phyloP scores from a whole-genome alignment of 2,329 filamentous ascomycete species.

The Aspergillus neotritici region DNA sequence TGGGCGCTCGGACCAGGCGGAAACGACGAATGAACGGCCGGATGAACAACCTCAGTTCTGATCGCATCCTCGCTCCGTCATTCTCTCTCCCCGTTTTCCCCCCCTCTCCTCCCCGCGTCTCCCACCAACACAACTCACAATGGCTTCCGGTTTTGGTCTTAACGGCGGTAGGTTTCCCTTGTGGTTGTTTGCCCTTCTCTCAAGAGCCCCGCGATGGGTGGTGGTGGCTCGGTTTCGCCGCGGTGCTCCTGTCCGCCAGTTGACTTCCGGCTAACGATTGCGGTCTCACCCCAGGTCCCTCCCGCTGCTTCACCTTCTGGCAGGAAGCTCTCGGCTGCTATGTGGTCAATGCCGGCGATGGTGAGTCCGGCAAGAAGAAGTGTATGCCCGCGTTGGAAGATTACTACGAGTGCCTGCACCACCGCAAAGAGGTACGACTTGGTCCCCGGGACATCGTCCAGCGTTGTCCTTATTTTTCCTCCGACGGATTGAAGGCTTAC shows the following conservation, averaged over 20 bases:
- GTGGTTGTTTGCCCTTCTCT: background rate
- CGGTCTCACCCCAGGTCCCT: conserved; percentile 48
- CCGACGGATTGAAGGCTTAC: background rate
- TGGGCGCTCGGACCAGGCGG: conserved; percentile 26
- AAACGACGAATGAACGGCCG: conserved; percentile 12
- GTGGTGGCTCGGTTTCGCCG: conserved; percentile 11
- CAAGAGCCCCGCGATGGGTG: conserved; percentile 7
- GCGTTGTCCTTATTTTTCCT: background rate
- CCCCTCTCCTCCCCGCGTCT: conserved; percentile 16
- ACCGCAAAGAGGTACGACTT: conserved; percentile 86
- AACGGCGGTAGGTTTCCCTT: conserved; percentile 41
- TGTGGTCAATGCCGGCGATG: conserved; percentile 79
- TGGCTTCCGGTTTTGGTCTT: conserved; percentile 53
- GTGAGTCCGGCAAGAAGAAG: conserved; percentile 80
- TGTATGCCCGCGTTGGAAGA: conserved; percentile 83
- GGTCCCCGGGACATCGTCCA: background rate
- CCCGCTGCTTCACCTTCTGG: conserved; percentile 98
- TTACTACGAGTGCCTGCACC: conserved; percentile 98
- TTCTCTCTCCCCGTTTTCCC: conserved; percentile 18
- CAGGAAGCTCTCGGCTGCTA: conserved; percentile 98
- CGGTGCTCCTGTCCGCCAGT: conserved; percentile 14
- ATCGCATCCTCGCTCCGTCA: conserved; percentile 25
- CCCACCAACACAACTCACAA: conserved; percentile 25
- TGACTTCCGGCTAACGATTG: conserved; percentile 18
- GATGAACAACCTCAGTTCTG: conserved; percentile 23